Evolutionary conservation across 768 basidiomycete species (phyloP), one percentile per base, ranked within the genome.

Genomic region (Favolaschia claudopus): DNA sequence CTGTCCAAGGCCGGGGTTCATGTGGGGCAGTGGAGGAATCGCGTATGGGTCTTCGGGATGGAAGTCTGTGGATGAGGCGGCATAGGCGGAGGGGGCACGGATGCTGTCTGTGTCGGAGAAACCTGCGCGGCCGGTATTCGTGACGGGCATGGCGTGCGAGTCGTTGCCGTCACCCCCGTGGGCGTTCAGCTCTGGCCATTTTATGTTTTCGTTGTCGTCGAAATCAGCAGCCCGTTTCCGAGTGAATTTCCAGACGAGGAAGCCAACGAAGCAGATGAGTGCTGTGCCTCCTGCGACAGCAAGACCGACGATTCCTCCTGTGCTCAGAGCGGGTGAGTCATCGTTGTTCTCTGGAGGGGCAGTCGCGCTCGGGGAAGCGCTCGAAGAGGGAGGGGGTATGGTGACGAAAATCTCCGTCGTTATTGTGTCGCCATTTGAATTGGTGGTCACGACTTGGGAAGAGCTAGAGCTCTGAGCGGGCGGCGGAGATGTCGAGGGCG

Each of bases 191-290:
- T 95, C 93, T 4, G 93, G 93, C 93, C 93, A 95, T 74, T 93
- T 93, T 75, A 95, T 95, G 19, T 90, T 90, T 74, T 92, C 91
- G 66, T 82, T 87, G 76, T 92, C 89, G 67, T 93, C 90, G 67
- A 91, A 92, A 66, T 89, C 85, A 24, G 78, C 61, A 69, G 88
- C 86, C 55, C 89, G 88, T 71, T 93, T 95, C 68, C 89, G 82
- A 3, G 89, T 91, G 69, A 93, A 85, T 74, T 95, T 95, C 93
- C 93, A 95, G 33, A 91, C 76, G 63, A 93, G 83, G 77, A 95
- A 95, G 15, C 78, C 85, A 48, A 88, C 74, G 49, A 95, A 80
- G 10, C 83, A 89, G 65, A 95, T 73, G 19, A 88, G 72, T 22
- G 91, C 89, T 52, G 93, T 77, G 51, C 91, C 93, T 38, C 91